phyloP scores from a whole-genome alignment of 352 stramenopile species.

The Pythium rhizo-oryzae region DNA sequence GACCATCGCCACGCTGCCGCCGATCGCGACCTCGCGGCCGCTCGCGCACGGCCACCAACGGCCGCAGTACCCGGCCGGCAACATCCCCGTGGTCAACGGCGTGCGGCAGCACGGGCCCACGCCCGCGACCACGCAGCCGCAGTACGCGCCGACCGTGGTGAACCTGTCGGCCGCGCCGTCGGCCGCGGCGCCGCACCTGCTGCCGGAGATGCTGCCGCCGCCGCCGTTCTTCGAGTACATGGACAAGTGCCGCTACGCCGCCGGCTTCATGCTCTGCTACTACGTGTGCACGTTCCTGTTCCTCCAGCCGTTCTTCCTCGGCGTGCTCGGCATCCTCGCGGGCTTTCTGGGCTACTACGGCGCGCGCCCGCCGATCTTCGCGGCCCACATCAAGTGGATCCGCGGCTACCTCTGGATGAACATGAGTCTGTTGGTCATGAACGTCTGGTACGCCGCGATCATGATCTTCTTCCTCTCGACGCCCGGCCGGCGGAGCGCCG shows the following conservation, averaged over 20 bases:
- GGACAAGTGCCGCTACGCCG: slow-evolving; percentile 64
- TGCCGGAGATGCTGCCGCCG: slow-evolving; percentile 13
- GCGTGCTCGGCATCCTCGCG: slow-evolving; percentile 56
- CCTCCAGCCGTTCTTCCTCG: slow-evolving; percentile 72
- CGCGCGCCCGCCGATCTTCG: slow-evolving; percentile 57
- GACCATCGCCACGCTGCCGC: slow-evolving; percentile 26
- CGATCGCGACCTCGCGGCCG: slow-evolving; percentile 27
- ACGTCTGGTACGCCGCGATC: slow-evolving; percentile 63
- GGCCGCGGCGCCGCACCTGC: slow-evolving; percentile 18
- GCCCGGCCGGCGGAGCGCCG: not conserved
- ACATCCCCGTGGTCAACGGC: slow-evolving; percentile 32
- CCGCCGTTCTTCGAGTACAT: slow-evolving; percentile 54
- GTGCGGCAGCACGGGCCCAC: slow-evolving; percentile 13
- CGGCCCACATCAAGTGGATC: slow-evolving; percentile 68
- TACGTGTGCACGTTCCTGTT: slow-evolving; percentile 75
- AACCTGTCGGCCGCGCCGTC: slow-evolving; percentile 21
- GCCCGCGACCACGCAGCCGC: not conserved
- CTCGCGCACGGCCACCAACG: not conserved
- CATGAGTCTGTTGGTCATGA: slow-evolving; percentile 70
- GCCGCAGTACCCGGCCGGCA: not conserved
- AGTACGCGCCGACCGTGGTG: slow-evolving; percentile 25
- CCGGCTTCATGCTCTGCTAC: slow-evolving; percentile 64
- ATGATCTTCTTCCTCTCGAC: slow-evolving; percentile 43
- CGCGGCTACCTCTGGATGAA: slow-evolving; percentile 71
- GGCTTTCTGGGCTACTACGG: slow-evolving; percentile 69